Evolutionary conservation across 164 flowering plant species (phyloP).

Genomic region (Berberis vulgaris): DNA sequence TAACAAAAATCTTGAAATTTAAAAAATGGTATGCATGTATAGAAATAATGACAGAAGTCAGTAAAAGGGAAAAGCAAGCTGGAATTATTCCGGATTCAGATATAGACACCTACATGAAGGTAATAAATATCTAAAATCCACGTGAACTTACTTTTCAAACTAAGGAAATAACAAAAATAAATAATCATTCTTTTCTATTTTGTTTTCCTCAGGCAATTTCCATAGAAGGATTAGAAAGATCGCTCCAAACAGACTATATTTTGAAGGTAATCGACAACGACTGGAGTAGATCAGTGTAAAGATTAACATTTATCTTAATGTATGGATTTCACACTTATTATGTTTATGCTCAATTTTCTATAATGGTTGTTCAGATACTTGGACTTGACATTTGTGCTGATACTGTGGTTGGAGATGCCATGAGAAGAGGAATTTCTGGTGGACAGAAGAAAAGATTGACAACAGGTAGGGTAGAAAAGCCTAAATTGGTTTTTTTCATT

Average conservation of each 20-base stretch:
- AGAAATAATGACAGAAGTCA: slow-evolving; percentile 3
- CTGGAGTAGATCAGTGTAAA: neutral
- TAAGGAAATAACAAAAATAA: no score
- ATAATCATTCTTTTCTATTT: no score
- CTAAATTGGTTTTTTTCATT: neutral
- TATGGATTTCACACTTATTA: no score
- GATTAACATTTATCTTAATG: no score
- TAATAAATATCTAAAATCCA: neutral
- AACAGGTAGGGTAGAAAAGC: slow-evolving; percentile 1
- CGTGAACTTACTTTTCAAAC: neutral
- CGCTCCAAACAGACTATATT: slow-evolving; percentile 6
- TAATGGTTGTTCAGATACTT: neutral
- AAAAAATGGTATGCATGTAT: neutral
- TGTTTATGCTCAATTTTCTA: neutral
- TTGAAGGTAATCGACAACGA: neutral
- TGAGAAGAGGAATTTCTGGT: slow-evolving; percentile 7
- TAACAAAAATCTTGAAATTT: neutral
- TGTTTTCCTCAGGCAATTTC: neutral
- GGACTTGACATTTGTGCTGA: slow-evolving; percentile 9
- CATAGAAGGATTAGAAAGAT: neutral
- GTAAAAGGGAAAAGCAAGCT: slow-evolving; percentile 3
- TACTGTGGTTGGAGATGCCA: slow-evolving; percentile 6
- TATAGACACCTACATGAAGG: slow-evolving; percentile 4
- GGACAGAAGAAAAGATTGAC: slow-evolving; percentile 8
- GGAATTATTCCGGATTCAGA: neutral